Evolutionary conservation across 2,329 filamentous ascomycete genomes (phyloP).

Genomic region (Alternaria arborescens): DNA sequence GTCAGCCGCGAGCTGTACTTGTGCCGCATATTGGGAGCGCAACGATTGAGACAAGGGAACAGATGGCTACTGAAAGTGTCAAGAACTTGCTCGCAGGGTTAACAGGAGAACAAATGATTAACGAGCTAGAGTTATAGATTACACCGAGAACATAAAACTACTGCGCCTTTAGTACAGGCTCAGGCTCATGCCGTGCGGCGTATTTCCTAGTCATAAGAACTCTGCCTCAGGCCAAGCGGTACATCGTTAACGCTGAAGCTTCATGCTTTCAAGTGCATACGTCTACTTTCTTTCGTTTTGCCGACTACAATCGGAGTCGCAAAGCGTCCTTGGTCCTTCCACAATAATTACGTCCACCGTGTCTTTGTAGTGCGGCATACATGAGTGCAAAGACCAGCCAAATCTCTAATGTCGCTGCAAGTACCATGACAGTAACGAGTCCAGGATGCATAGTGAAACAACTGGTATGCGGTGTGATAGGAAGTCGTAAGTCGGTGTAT

Average conservation of each 20-base stretch:
- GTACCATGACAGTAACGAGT: background rate
- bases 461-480: background rate
- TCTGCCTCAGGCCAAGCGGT: background rate
- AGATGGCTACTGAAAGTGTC: constrained; percentile 67
- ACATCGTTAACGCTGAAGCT: background rate
- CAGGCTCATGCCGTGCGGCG: background rate
- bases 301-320: background rate
- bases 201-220: fast-evolving
- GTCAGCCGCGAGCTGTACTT: constrained; percentile 60
- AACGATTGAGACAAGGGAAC: constrained; percentile 65
- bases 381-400: constrained; percentile 20
- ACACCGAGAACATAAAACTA: background rate
- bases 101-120: constrained; percentile 37
- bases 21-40: constrained; percentile 67
- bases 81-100: constrained; percentile 59
- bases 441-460: constrained; percentile 4
- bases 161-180: background rate
- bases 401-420: constrained; percentile 7
- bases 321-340: constrained; percentile 4
- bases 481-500: background rate
- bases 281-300: background rate
- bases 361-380: constrained; percentile 11
- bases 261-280: background rate
- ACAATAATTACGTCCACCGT: constrained; percentile 8
- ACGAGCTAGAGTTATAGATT: constrained; percentile 36